Evolutionary conservation across 2,329 filamentous ascomycete genomes (phyloP).

Genomic region (Bretziella fagacearum): DNA sequence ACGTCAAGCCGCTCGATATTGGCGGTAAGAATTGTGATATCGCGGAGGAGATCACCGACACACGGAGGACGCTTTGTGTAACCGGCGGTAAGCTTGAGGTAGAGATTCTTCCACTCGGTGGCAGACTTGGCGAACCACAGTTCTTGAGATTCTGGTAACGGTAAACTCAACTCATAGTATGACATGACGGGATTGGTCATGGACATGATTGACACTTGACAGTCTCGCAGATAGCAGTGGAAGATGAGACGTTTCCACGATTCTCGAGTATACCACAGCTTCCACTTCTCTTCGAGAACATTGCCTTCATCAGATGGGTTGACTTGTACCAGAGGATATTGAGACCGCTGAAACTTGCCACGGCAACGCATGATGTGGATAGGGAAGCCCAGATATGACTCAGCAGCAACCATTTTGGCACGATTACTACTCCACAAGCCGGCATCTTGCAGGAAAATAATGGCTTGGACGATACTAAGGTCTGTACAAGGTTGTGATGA

Average conservation of each 20-base stretch:
- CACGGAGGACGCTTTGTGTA: constrained; percentile 31
- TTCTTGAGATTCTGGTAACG: constrained; percentile 42
- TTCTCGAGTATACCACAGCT: constrained; percentile 44
- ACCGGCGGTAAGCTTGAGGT: constrained; percentile 27
- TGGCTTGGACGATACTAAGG: constrained; percentile 31
- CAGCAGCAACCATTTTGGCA: constrained; percentile 39
- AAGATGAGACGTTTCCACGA: constrained; percentile 51
- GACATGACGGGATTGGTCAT: constrained; percentile 48
- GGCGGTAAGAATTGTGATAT: constrained; percentile 33
- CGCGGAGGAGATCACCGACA: constrained; percentile 38
- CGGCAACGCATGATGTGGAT: constrained; percentile 37
- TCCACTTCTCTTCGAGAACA: constrained; percentile 47
- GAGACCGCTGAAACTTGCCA: constrained; percentile 40
- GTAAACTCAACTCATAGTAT: constrained; percentile 50
- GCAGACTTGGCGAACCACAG: constrained; percentile 51
- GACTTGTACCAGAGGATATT: constrained; percentile 35
- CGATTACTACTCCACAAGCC: constrained; percentile 38
- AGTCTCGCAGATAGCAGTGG: constrained; percentile 47
- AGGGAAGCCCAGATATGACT: constrained; percentile 31
- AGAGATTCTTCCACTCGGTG: constrained; percentile 45
- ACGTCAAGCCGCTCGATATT: constrained; percentile 37
- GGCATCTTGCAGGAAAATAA: constrained; percentile 32
- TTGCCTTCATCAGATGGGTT: constrained; percentile 37
- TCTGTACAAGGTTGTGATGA: constrained; percentile 31
- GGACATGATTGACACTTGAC: constrained; percentile 49